These are phyloP conservation scores for Aspergillus unguis DNA, from an alignment of 2,329 filamentous ascomycete genomes.

Conservation along the genomic window DNA sequence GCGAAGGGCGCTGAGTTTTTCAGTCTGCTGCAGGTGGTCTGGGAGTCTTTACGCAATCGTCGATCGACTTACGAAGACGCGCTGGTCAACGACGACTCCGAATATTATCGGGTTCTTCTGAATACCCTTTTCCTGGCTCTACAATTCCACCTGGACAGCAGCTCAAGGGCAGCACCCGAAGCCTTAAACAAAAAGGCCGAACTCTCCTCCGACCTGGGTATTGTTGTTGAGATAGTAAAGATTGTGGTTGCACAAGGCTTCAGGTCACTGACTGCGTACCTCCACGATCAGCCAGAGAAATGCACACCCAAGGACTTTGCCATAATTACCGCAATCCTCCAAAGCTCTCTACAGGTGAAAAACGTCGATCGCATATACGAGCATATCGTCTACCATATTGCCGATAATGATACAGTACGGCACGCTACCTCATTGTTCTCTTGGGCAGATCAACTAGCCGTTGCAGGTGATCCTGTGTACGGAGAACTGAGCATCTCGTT, in stretches of 20 bases:
- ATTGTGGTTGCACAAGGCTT: constrained; percentile 78
- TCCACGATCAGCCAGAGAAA: constrained; percentile 69
- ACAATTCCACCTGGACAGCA: constrained; percentile 47
- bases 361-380: constrained; percentile 68
- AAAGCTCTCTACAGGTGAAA: constrained; percentile 76
- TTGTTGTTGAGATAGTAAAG: constrained; percentile 75
- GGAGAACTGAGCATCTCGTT: constrained; percentile 89
- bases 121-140: constrained; percentile 82
- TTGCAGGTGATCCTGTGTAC: constrained; percentile 81
- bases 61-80: constrained; percentile 59
- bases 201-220: constrained; percentile 48
- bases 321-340: constrained; percentile 81
- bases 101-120: constrained; percentile 79
- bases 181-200: constrained; percentile 36
- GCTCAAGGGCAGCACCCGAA: constrained; percentile 34
- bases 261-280: constrained; percentile 71
- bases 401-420: constrained; percentile 67
- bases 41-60: constrained; percentile 57
- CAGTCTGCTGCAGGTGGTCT: constrained; percentile 55
- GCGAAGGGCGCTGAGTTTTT: constrained; percentile 52
- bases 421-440: constrained; percentile 85
- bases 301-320: constrained; percentile 76
- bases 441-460: constrained; percentile 81
- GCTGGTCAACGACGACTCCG: constrained; percentile 54
- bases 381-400: constrained; percentile 67